Base-by-base conservation (phyloP, 768 basidiomycete genomes). In the Hortiboletus campestris region DNA sequence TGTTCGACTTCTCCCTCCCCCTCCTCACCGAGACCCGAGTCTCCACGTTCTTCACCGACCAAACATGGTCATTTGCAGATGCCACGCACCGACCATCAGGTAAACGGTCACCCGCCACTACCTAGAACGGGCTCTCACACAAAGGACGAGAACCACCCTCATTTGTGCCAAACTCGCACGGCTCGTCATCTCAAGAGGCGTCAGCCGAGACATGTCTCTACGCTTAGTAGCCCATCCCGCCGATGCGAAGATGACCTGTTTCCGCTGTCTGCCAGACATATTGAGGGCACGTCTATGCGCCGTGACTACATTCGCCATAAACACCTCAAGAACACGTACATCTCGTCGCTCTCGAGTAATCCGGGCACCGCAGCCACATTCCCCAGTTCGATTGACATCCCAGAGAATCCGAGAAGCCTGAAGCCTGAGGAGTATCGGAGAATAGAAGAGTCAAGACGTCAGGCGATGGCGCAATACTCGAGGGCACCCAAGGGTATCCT, bases 291-390 rank as follows among this genome's bases (percentile, higher is more conserved):
- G 3, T 59, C 54, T 13, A 57, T 61, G 44, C 69, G 71, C 3
- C 69, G 65, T 6, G 61, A 60, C 22, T 67, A 67, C 49, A 57
- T 69, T 39, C 67, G 53, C 11, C 57, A 70, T 8, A 72, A 48
- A 32, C 59, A 69, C 16, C n/a, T 63, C 55, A 71, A 69, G 53
- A 70, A 73, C 42, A 53, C 60, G 14, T 58, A 59, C 38, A 71
- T 71, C 22, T 71, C 67, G 25, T 59, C 61, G 22, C 63, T 63
- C 42, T 61, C 60, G 10, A 51, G 46, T 19, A 39, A 56, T 44
- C 63, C 68, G 16, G 55, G 29, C 13, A 16, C 46, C 0, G 43
- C 46, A 13, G 44, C 38, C 40, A 31, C 50, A 4, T 60, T 59
- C 25, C 68, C 68, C 13, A 54, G 46, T 29, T 59, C 56, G 43